Percentiles rank a stretch among this genome's conserved stretches.
Evolutionary conservation across 1,284 basidiomycete species (phyloP).

Genomic region (Testicularia cyperi): DNA sequence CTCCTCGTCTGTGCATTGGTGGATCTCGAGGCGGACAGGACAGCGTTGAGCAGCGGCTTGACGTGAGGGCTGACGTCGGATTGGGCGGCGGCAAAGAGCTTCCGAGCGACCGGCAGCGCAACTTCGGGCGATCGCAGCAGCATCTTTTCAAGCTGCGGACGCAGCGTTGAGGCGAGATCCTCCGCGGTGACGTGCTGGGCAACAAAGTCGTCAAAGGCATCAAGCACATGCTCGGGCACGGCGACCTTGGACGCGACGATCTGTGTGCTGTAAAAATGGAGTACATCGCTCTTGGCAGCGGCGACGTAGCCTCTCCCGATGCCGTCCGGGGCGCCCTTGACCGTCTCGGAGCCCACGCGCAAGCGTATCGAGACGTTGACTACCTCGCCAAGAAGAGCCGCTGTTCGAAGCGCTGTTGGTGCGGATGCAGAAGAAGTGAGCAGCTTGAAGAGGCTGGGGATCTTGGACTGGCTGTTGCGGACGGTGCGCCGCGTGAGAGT

Average conservation of each 20-base stretch:
- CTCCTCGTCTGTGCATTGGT: conserved; percentile 37
- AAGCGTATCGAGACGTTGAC: conserved; percentile 41
- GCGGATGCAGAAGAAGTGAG: conserved; percentile 24
- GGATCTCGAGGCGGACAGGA: conserved; percentile 47
- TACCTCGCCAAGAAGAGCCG: conserved; percentile 41
- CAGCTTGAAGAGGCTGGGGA: conserved; percentile 35
- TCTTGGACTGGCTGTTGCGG: conserved; percentile 22
- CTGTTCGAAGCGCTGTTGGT: conserved; percentile 23
- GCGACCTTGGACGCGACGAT: conserved; percentile 45
- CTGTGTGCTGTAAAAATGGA: conserved; percentile 47
- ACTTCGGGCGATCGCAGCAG: conserved; percentile 55
- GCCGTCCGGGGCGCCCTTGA: conserved; percentile 37
- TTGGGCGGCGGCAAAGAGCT: conserved; percentile 32
- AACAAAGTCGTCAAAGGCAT: conserved; percentile 47
- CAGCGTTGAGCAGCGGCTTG: conserved; percentile 29
- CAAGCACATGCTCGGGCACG: conserved; percentile 27
- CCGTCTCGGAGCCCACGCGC: conserved; percentile 36
- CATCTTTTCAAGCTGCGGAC: conserved; percentile 56
- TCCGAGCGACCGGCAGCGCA: conserved; percentile 31
- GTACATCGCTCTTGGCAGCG: conserved; percentile 23
- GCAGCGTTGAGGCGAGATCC: conserved; percentile 37
- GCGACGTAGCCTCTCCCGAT: conserved; percentile 33
- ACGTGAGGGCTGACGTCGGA: conserved; percentile 27
- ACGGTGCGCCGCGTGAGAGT: conserved; percentile 29
- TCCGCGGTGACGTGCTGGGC: conserved; percentile 27